phyloP scores from a whole-genome alignment of 2,329 filamentous ascomycete genomes.

The Phyllosticta capitalensis region DNA sequence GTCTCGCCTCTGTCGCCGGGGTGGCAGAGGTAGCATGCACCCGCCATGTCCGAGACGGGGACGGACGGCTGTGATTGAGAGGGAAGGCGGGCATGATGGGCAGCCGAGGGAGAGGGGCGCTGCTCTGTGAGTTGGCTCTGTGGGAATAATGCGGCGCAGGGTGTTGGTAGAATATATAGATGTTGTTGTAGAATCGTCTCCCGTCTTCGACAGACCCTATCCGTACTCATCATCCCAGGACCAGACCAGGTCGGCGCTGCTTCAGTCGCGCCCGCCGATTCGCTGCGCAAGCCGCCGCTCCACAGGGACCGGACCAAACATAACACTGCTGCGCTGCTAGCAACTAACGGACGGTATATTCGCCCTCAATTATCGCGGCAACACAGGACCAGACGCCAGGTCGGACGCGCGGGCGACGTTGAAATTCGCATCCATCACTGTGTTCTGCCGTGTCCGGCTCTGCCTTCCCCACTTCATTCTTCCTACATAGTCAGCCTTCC shows the following conservation, averaged over 20 bases:
- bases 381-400: not conserved
- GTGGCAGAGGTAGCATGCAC: not conserved
- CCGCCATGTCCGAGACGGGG: not conserved
- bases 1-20: not conserved
- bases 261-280: not conserved
- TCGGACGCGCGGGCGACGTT: not conserved
- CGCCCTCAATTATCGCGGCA: not conserved
- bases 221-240: not conserved
- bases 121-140: no score
- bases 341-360: not conserved
- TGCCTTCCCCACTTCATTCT: conserved; percentile 10
- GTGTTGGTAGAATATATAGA: no score
- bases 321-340: not conserved
- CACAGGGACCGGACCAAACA: not conserved
- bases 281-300: not conserved
- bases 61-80: not conserved
- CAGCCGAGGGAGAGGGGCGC: no score
- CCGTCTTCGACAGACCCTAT: no score
- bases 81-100: not conserved
- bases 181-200: no score
- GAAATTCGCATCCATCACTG: not conserved
- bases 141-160: no score
- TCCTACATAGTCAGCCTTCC: conserved; percentile 6
- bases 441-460: conserved; percentile 4
- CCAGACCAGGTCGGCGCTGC: not conserved